phyloP scores from a whole-genome alignment of 2,329 filamentous ascomycete genomes.

The Camptophora hylomeconis region DNA sequence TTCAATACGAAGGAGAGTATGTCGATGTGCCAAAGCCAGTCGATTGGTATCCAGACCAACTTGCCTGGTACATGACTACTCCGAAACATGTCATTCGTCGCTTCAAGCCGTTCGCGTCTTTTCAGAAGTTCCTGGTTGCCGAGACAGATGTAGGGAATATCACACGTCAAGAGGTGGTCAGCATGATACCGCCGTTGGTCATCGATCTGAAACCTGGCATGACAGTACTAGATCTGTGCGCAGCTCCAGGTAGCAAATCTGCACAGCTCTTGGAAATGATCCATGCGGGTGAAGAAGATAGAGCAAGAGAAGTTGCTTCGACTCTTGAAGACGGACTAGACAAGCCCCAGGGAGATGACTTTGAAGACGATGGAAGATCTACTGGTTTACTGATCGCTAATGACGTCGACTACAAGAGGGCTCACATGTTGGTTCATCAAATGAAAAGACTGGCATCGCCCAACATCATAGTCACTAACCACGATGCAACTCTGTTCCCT shows the following conservation, averaged over 20 bases:
- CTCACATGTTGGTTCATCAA: slow-evolving; percentile 94
- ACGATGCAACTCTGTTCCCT: slow-evolving; percentile 92
- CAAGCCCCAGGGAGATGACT: slow-evolving; percentile 38
- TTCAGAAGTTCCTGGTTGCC: slow-evolving; percentile 95
- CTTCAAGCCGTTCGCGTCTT: slow-evolving; percentile 84
- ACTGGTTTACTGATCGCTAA: slow-evolving; percentile 91
- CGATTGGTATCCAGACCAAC: slow-evolving; percentile 83
- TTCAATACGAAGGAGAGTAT: slow-evolving; percentile 67
- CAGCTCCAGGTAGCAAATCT: slow-evolving; percentile 92
- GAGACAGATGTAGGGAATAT: slow-evolving; percentile 97
- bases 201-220: slow-evolving; percentile 86
- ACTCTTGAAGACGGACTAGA: slow-evolving; percentile 50
- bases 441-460: slow-evolving; percentile 94
- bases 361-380: slow-evolving; percentile 66
- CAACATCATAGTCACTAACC: slow-evolving; percentile 93
- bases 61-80: slow-evolving; percentile 97
- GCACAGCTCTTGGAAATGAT: slow-evolving; percentile 91
- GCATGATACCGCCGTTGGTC: slow-evolving; percentile 93
- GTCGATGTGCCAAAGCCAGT: slow-evolving; percentile 75
- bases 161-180: slow-evolving; percentile 91
- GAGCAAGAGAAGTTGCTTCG: slow-evolving; percentile 59
- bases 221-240: slow-evolving; percentile 89
- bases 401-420: slow-evolving; percentile 90
- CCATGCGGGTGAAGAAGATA: slow-evolving; percentile 79
- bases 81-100: slow-evolving; percentile 91